A percentile compares a stretch with the other conserved stretches of the same genome.
Evolutionary conservation across 192 early-diverging fungal genomes (phyloP).

Genomic region (Rhizoclosmatium sp.): DNA sequence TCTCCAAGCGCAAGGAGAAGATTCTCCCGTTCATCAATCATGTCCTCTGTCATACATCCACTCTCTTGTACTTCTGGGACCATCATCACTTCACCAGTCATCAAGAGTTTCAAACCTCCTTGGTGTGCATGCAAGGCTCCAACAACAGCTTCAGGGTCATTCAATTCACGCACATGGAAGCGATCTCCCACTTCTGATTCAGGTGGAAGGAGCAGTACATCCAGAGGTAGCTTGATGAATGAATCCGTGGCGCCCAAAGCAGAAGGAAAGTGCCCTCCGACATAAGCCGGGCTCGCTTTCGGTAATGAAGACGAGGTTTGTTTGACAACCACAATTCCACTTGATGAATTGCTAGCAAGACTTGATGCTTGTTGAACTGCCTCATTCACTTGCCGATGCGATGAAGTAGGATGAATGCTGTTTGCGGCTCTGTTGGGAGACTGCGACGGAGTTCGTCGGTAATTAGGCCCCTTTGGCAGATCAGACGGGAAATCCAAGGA

Average conservation of each 20-base stretch:
- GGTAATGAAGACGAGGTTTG: neutral
- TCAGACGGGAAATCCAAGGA: constrained; percentile 21
- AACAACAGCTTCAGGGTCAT: constrained; percentile 5
- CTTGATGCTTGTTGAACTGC: neutral
- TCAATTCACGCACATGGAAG: neutral
- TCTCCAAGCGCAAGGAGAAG: constrained; percentile 81
- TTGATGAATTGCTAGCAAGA: neutral
- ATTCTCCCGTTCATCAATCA: constrained; percentile 81
- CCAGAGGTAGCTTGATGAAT: constrained; percentile 25
- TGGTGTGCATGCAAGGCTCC: neutral
- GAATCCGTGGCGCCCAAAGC: neutral
- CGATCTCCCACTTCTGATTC: neutral
- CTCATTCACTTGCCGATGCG: neutral
- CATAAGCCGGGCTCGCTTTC: neutral
- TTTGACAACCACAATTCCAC: neutral
- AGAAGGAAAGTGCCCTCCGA: neutral
- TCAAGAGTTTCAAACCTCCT: constrained; percentile 5
- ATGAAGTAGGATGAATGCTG: neutral
- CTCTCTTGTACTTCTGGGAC: constrained; percentile 59
- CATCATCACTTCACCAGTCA: constrained; percentile 69
- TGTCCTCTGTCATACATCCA: constrained; percentile 88
- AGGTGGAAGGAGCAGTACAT: neutral
- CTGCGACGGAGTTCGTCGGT: neutral
- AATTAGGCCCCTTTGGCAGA: neutral
- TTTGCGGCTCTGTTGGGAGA: neutral